phyloP scores from a whole-genome alignment of 805 yeast genomes.

The Brettanomyces anomalus region DNA sequence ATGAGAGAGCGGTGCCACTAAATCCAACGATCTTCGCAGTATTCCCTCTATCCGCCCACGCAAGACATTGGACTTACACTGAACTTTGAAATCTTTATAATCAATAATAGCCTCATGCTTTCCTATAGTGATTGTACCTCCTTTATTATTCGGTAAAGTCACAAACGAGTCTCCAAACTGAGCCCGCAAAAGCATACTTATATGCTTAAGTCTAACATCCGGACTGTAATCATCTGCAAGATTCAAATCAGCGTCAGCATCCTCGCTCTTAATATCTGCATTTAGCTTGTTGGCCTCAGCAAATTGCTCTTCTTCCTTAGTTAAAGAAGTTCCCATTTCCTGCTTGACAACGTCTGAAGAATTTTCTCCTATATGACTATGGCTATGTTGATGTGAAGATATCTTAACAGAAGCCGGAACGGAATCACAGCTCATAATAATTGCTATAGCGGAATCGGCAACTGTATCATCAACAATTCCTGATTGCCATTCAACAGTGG shows the following conservation, averaged over 20 bases:
- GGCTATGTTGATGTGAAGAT: conserved; percentile 43
- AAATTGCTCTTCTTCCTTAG: background rate
- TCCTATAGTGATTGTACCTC: conserved; percentile 66
- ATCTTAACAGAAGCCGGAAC: conserved; percentile 92
- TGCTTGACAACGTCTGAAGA: conserved; percentile 7
- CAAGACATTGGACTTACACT: conserved; percentile 64
- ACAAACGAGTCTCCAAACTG: conserved; percentile 81
- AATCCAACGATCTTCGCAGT: conserved; percentile 62
- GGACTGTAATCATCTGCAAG: conserved; percentile 26
- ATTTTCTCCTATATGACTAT: conserved; percentile 7
- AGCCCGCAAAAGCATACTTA: conserved; percentile 56
- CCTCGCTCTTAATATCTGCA: conserved; percentile 9
- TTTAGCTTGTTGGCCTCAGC: conserved; percentile 10
- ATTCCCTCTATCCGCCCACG: conserved; percentile 79
- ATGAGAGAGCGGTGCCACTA: conserved; percentile 75
- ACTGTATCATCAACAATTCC: conserved; percentile 84
- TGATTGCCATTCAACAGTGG: conserved; percentile 84
- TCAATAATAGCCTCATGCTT: conserved; percentile 63
- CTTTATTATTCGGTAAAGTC: conserved; percentile 29
- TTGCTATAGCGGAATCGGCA: conserved; percentile 91
- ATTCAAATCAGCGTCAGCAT: conserved; percentile 3
- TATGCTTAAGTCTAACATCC: conserved; percentile 38
- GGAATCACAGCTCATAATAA: conserved; percentile 83
- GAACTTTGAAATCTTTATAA: conserved; percentile 54
- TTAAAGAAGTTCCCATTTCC: background rate